A percentile compares a stretch with the other conserved stretches of the same genome.
Conservation (phyloP, 2,329 filamentous ascomycete species). For the Neopestalotiopsis sp. region DNA sequence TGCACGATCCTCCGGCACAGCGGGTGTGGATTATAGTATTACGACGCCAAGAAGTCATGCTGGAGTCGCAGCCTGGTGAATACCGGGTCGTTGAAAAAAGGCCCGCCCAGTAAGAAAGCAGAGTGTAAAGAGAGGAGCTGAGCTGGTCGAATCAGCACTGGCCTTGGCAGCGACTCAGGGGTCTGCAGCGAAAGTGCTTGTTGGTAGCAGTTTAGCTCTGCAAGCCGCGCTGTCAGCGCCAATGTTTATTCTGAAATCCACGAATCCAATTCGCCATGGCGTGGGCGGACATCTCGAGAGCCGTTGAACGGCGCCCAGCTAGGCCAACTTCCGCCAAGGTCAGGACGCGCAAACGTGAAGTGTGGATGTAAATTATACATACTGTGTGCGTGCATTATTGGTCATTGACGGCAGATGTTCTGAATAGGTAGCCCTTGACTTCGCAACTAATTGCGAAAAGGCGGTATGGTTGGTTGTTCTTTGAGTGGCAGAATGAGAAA, state of each 20-base stretch:
- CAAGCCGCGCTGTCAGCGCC: constrained; percentile 6
- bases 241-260: neutral
- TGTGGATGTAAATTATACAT: neutral
- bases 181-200: neutral
- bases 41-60: neutral
- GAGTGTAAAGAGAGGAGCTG: neutral
- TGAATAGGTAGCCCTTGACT: neutral
- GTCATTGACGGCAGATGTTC: neutral
- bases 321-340: neutral
- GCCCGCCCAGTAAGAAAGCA: neutral
- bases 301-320: constrained; percentile 6
- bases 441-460: neutral
- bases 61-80: constrained; percentile 6
- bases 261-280: constrained; percentile 9
- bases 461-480: neutral
- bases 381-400: neutral
- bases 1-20: constrained; percentile 10
- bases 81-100: constrained; percentile 12
- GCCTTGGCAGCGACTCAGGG: constrained; percentile 7
- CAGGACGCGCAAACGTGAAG: constrained; percentile 6
- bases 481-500: neutral
- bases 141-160: neutral
- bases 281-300: constrained; percentile 1
- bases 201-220: neutral
- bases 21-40: constrained; percentile 1